These are phyloP conservation scores for Coemansia sp. DNA, from an alignment of 192 early-diverging fungal species.

Conservation along the genomic window DNA sequence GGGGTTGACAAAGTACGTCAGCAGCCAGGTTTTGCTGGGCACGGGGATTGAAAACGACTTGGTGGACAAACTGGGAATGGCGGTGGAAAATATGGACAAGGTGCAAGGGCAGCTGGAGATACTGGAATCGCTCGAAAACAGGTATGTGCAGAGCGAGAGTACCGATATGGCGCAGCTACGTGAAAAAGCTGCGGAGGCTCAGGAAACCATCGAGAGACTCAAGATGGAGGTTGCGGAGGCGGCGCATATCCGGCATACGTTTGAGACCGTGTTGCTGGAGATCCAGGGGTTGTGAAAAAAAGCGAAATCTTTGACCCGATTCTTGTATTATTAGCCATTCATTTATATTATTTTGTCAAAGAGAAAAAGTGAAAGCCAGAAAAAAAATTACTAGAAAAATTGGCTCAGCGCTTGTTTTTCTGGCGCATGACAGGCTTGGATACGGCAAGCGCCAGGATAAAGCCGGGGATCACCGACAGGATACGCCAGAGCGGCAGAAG, in stretches of 20 bases:
- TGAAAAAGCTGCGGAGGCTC: slow-evolving; percentile 11
- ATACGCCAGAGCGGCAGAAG: slow-evolving; percentile 46
- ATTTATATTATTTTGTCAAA: neutral
- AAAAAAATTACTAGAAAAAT: neutral
- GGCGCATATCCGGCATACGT: slow-evolving; percentile 30
- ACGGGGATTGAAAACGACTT: slow-evolving; percentile 53
- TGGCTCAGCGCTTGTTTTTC: neutral
- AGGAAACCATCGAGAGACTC: slow-evolving; percentile 17
- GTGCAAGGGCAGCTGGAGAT: slow-evolving; percentile 20
- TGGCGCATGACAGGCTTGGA: slow-evolving; percentile 24
- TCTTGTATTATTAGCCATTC: neutral
- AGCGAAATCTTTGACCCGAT: neutral
- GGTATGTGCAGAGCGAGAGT: slow-evolving; percentile 7
- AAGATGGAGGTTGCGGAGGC: slow-evolving; percentile 24
- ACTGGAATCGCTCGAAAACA: slow-evolving; percentile 15
- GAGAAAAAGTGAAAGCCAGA: neutral
- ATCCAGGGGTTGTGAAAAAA: slow-evolving; percentile 25
- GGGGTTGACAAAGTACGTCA: slow-evolving; percentile 40
- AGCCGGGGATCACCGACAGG: slow-evolving; percentile 27
- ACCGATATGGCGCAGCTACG: slow-evolving; percentile 8
- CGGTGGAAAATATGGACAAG: slow-evolving; percentile 12
- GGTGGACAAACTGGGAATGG: slow-evolving; percentile 33
- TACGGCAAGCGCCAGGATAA: slow-evolving; percentile 24
- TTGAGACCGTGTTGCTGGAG: slow-evolving; percentile 39
- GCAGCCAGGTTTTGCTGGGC: slow-evolving; percentile 48